Evolutionary conservation across 768 basidiomycete genomes (phyloP), one percentile per base, ranked within the genome.

Genomic region (Mycena rebaudengoi): DNA sequence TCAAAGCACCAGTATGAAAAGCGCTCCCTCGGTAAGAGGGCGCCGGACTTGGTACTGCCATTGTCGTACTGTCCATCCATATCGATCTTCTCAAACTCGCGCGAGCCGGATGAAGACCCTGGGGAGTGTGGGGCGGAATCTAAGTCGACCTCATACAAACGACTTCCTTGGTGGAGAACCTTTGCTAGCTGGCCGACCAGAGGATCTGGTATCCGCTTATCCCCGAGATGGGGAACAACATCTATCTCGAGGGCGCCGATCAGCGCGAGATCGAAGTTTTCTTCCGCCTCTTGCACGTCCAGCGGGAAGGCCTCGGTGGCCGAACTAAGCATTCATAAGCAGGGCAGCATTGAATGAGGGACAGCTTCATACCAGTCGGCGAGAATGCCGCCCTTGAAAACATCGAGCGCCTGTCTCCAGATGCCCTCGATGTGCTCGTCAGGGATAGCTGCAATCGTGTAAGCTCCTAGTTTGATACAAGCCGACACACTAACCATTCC

Each of bases 1-100:
- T 97, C 95, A 58, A 96, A 90, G 71, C 92, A 95, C 95, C 95
- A 96, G 78, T 94, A 96, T 7, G 92, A 90, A 73, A 96, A 96
- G 8, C 94, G 83, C 73, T 96, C 95, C 37, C 95, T 80, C 1
- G 91, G 90, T 28, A 91, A 78, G 23, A 87, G 73, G 14, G 77
- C 71, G 0, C 86, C 86, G 11, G 78, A 74, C 37, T 85, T 85
- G 3, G 93, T 94, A 32, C 85, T 89, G 13, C 91, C 92, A 32
- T 83, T 66, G 18, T 77, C 79, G 37, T 80, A 73, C 28, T 75
- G 65, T 13, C 71, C 69, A 54, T 79, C 78, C 51, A 76, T 64
- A 35, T 81, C 79, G 49, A 83, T 64, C 41, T 75, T 78, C 56
- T 80, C 77, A 50, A 81, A 77, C 51, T 68, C 63, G 30, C 58